Evolutionary conservation across 2,329 filamentous ascomycete species (phyloP).

Genomic region (Phoma sp.): DNA sequence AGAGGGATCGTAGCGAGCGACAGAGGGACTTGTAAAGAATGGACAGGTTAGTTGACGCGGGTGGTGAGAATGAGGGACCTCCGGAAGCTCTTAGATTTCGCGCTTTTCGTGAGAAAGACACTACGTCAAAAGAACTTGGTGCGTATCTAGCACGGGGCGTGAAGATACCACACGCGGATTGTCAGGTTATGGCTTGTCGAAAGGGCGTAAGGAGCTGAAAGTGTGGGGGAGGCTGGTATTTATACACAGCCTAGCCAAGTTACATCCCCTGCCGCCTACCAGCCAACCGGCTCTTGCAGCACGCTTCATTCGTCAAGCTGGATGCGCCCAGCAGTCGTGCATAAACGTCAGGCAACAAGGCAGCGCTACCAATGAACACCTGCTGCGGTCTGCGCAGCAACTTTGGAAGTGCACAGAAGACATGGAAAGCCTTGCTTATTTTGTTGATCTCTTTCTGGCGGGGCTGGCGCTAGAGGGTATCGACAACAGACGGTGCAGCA

Average conservation of each 20-base stretch:
- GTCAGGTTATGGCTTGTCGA: constrained; percentile 50
- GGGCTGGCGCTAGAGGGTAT: constrained; percentile 15
- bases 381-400: constrained; percentile 4
- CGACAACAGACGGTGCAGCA: constrained; percentile 8
- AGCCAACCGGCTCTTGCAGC: constrained; percentile 14
- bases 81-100: constrained; percentile 57
- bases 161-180: constrained; percentile 48
- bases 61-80: constrained; percentile 58
- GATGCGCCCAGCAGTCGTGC: constrained; percentile 6
- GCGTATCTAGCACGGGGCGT: constrained; percentile 44
- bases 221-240: constrained; percentile 41
- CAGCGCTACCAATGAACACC: constrained; percentile 8
- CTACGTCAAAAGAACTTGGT: constrained; percentile 48
- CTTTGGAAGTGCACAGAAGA: constrained; percentile 16
- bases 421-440: constrained; percentile 17
- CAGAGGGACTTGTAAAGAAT: constrained; percentile 56
- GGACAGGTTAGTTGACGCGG: constrained; percentile 60
- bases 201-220: constrained; percentile 42
- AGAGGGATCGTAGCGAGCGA: constrained; percentile 49
- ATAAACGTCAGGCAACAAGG: constrained; percentile 20
- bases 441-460: constrained; percentile 19
- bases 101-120: constrained; percentile 45
- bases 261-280: constrained; percentile 18
- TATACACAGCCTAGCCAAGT: constrained; percentile 23
- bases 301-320: constrained; percentile 15